Conservation (phyloP, 257 asterid genomes). For the Linaria vulgaris region DNA sequence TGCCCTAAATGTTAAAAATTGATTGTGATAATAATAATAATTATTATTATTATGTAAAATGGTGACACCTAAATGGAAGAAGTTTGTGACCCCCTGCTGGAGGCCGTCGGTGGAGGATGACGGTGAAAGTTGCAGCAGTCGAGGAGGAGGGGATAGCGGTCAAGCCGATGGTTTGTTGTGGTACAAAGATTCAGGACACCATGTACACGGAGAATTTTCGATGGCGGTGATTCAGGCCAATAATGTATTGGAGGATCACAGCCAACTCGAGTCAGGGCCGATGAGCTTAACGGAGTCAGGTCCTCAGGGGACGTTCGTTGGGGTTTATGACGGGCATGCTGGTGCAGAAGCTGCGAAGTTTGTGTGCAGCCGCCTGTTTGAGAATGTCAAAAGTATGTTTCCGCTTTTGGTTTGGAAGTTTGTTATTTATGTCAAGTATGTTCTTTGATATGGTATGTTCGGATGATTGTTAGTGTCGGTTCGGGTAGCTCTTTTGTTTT, state of each 20-base stretch:
- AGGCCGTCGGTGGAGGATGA: conserved; percentile 43
- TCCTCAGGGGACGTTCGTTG: conserved; percentile 81
- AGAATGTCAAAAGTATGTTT: conserved; percentile 66
- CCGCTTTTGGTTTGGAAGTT: conserved; percentile 1
- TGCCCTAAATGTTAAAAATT: conserved; percentile 33
- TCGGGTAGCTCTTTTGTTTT: not conserved
- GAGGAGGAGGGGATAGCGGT: conserved; percentile 47
- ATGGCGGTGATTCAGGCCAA: conserved; percentile 90
- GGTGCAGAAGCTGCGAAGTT: conserved; percentile 82
- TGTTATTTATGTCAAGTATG: not conserved
- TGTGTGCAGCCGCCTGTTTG: conserved; percentile 54
- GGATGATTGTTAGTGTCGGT: conserved; percentile 2
- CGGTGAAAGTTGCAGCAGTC: conserved; percentile 41
- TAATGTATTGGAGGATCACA: conserved; percentile 62
- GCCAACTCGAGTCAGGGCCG: conserved; percentile 86
- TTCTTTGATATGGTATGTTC: not conserved
- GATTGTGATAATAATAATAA: conserved; percentile 38
- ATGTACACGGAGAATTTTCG: conserved; percentile 75
- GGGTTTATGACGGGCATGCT: conserved; percentile 89
- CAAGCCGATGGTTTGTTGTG: conserved; percentile 69
- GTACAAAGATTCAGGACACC: conserved; percentile 71
- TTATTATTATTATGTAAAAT: conserved; percentile 34
- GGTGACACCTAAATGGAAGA: conserved; percentile 67
- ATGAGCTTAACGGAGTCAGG: conserved; percentile 59
- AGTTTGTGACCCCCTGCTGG: conserved; percentile 70